Base-by-base conservation (phyloP, 2,329 filamentous ascomycete species). In the Chrysoporthe deuterocubensis region DNA sequence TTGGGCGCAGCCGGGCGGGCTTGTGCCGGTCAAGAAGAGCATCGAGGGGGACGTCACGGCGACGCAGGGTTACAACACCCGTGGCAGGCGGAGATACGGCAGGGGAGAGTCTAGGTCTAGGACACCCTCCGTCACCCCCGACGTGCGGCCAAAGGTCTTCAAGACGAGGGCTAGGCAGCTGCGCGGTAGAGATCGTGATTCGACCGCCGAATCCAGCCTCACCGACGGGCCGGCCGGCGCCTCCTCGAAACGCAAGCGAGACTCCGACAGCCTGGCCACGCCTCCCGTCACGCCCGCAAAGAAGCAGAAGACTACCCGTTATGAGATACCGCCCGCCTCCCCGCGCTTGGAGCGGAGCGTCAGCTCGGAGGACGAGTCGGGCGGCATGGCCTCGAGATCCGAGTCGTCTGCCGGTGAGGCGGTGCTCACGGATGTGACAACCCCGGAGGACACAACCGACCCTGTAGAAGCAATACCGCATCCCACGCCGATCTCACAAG, bases 1-100 rank as follows among this genome's bases (percentile, higher is more conserved):
- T 1, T 99, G 96, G 96, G 86, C 88, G 48, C 85, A 82, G 0
- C 81, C 81, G 16, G 82, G 83, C 4, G 82, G 79, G 0, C 81
- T 81, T 16, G 76, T 81, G 2, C 79, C 79, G 1, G 79, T 86
- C 34, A 82, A 79, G 73, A 81, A 76, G 70, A 86, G 83, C 72
- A 83, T 90, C 37, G 87, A 91, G 73, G 82, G 85, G 56, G 81
- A 83, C 11, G 67, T 79, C 11, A 70, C 68, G 7, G 71, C 75
- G 6, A 67, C 75, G 0, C 83, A 84, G 54, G 82, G 81, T 1
- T 90, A 90, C 71, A 85, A 84, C 3, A 76, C 90, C n/a, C 84
- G 88, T 5, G 80, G 83, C 37, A 80, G 86, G 69, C 78, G 84
- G 71, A 78, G 86, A 68, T 85, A 85, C 40, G 84, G 84, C 50